Percentiles rank a stretch among this genome's conserved stretches.
These are phyloP conservation scores for Boletus tomentosulus DNA, from an alignment of 768 basidiomycete genomes.

Conservation along the genomic window DNA sequence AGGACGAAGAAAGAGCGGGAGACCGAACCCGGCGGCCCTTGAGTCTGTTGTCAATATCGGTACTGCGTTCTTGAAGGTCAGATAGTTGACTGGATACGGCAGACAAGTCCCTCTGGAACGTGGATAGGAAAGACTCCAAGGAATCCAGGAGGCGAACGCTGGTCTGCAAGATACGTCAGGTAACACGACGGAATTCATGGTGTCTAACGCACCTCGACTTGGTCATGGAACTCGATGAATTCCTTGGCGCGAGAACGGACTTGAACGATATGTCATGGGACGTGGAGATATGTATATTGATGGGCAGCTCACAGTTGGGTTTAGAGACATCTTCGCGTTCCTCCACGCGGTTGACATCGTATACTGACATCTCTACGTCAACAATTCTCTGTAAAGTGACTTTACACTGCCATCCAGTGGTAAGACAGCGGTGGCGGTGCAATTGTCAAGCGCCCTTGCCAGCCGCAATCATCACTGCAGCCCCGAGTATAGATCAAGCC, in stretches of 20 bases:
- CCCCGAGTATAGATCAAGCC: no score
- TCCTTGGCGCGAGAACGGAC: slow-evolving; percentile 49
- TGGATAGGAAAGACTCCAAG: slow-evolving; percentile 87
- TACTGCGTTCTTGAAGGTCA: slow-evolving; percentile 85
- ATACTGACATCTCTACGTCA: slow-evolving; percentile 1
- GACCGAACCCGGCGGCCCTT: slow-evolving; percentile 74
- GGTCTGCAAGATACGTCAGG: slow-evolving; percentile 47
- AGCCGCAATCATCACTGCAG: slow-evolving; percentile 3
- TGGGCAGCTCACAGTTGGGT: slow-evolving; percentile 15
- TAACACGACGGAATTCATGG: not conserved
- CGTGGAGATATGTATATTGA: not conserved
- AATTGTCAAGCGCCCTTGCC: not conserved
- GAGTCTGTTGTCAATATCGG: slow-evolving; percentile 83
- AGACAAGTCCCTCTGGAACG: slow-evolving; percentile 91
- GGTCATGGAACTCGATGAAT: slow-evolving; percentile 85
- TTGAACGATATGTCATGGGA: slow-evolving; percentile 9
- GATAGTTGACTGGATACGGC: slow-evolving; percentile 96
- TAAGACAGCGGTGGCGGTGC: slow-evolving; percentile 9
- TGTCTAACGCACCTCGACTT: slow-evolving; percentile 63
- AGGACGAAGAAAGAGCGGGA: not conserved
- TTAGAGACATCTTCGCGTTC: not conserved
- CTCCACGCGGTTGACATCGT: slow-evolving; percentile 2
- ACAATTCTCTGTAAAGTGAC: not conserved
- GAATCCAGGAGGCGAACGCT: slow-evolving; percentile 83
- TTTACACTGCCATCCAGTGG: not conserved